Percentiles rank a stretch among this genome's conserved stretches.
phyloP scores from a whole-genome alignment of 179 eudicot genomes.

The Drosera spatulata region DNA sequence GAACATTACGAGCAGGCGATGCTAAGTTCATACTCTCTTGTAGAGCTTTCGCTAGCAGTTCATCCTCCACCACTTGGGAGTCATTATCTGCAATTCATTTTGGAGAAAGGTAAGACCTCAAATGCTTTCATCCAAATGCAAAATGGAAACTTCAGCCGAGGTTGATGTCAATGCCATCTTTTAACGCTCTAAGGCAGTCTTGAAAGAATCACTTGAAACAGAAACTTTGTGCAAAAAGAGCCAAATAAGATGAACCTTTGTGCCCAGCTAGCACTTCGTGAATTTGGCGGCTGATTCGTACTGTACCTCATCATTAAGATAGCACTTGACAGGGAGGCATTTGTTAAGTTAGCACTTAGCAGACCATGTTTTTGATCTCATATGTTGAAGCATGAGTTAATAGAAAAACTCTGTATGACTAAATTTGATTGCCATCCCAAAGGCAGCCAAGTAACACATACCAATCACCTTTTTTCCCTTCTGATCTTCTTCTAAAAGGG shows the following conservation, averaged over 20 bases:
- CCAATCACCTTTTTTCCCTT: slow-evolving; percentile 86
- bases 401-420: neutral
- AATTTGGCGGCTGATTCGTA: neutral
- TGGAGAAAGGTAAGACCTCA: slow-evolving; percentile 1
- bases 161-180: neutral
- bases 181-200: neutral
- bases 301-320: neutral
- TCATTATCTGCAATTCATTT: slow-evolving; percentile 32
- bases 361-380: no score
- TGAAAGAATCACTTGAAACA: neutral
- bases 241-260: neutral
- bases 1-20: slow-evolving; percentile 53
- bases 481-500: slow-evolving; percentile 69
- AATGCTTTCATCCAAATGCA: neutral
- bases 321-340: no score
- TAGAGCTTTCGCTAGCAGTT: slow-evolving; percentile 80
- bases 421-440: neutral
- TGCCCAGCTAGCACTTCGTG: neutral
- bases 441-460: slow-evolving; percentile 16
- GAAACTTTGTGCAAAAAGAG: neutral
- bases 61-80: slow-evolving; percentile 70
- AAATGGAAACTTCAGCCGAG: neutral
- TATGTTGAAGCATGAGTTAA: no score
- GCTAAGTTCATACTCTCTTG: slow-evolving; percentile 78
- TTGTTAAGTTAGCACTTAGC: no score